phyloP scores from a whole-genome alignment of 345 rosid genomes.

The Hibiscus mutabilis region DNA sequence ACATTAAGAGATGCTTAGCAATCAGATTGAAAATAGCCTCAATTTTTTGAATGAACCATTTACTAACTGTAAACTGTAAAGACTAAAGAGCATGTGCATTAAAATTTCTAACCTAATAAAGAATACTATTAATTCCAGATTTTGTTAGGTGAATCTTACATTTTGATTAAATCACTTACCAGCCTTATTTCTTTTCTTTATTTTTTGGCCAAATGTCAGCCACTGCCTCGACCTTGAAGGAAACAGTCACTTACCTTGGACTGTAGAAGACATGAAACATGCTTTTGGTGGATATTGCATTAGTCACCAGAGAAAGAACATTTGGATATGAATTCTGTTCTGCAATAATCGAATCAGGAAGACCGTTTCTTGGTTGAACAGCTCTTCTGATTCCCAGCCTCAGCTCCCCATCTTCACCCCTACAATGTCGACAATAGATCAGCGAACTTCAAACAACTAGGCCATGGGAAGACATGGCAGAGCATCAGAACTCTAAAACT shows the following conservation, averaged over 20 bases:
- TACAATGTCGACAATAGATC: slow-evolving; percentile 24
- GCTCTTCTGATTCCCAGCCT: slow-evolving; percentile 92
- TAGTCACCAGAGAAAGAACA: slow-evolving; percentile 53
- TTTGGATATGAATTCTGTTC: slow-evolving; percentile 43
- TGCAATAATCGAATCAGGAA: slow-evolving; percentile 12
- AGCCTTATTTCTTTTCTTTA: too few species aligned
- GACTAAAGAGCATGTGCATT: background rate
- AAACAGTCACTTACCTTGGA: slow-evolving; percentile 53
- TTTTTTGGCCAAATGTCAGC: background rate
- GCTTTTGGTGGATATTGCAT: slow-evolving; percentile 58
- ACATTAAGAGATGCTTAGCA: background rate
- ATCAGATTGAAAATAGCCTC: background rate
- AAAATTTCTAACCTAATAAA: background rate
- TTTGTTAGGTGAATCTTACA: background rate
- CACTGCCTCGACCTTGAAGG: background rate
- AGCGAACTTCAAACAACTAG: background rate
- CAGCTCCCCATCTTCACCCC: slow-evolving; percentile 90
- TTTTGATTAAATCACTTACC: too few species aligned
- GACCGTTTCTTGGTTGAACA: slow-evolving; percentile 5
- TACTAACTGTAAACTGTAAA: background rate
- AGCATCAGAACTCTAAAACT: background rate
- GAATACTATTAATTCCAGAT: background rate
- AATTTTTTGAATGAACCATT: background rate
- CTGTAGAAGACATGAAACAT: slow-evolving; percentile 68
- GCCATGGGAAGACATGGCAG: background rate